Conservation (phyloP, 495 filamentous ascomycete species). For the Neohortaea acidophila region DNA sequence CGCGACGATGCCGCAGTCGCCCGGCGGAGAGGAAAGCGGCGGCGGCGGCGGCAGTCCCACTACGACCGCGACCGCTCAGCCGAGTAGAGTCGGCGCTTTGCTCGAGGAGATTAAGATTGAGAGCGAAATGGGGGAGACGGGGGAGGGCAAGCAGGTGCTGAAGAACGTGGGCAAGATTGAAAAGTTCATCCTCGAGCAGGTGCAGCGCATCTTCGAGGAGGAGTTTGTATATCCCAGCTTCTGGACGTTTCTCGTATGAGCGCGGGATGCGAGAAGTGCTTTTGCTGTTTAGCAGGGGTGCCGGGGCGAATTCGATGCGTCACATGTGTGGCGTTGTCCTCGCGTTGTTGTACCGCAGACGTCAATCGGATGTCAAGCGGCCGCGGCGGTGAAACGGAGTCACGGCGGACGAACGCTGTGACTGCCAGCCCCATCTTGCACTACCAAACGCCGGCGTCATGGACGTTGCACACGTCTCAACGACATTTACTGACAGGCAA, state of each 20-base stretch:
- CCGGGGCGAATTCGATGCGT: too few relatives aligned
- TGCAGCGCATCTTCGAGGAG: slow-evolving; percentile 91
- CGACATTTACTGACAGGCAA: too few relatives aligned
- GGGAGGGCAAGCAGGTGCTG: slow-evolving; percentile 78
- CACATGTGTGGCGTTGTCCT: too few relatives aligned
- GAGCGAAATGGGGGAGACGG: slow-evolving; percentile 87
- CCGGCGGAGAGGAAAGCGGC: slow-evolving; percentile 5
- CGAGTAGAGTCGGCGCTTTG: slow-evolving; percentile 44
- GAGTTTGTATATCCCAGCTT: slow-evolving; percentile 97
- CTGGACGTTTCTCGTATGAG: slow-evolving; percentile 86
- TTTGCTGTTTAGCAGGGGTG: too few relatives aligned
- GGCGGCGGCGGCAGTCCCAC: neutral
- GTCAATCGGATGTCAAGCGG: too few relatives aligned
- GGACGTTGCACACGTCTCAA: too few relatives aligned
- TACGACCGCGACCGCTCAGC: slow-evolving; percentile 5
- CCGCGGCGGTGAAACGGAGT: too few relatives aligned
- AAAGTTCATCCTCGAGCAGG: slow-evolving; percentile 90
- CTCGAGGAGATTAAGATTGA: slow-evolving; percentile 88
- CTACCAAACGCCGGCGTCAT: too few relatives aligned
- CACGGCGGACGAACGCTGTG: too few relatives aligned
- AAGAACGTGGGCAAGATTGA: slow-evolving; percentile 99
- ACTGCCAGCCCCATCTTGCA: too few relatives aligned
- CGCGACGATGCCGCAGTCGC: slow-evolving; percentile 19
- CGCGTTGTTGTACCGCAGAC: too few relatives aligned
- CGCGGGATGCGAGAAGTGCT: too few relatives aligned